A percentile compares a stretch with the other conserved stretches of the same genome.
Conservation (phyloP, 2,329 filamentous ascomycete species). For the Trichoderma aggressivum region DNA sequence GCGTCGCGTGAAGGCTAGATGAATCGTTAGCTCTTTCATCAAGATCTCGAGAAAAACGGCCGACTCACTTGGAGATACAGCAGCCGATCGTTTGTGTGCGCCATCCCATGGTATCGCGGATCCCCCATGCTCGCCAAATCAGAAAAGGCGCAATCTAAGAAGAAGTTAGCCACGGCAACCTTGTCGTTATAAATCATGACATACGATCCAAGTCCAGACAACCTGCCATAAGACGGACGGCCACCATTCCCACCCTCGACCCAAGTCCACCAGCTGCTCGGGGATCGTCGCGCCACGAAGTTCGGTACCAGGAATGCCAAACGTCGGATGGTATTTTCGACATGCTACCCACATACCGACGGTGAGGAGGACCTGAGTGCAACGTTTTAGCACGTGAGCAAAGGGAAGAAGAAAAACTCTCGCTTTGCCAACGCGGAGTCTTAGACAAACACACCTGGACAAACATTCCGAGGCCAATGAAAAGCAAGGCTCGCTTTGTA, state of each 20-base stretch:
- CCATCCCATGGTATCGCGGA: conserved; percentile 57
- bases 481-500: conserved; percentile 39
- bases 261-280: conserved; percentile 41
- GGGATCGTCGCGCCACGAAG: conserved; percentile 33
- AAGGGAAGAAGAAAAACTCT: neutral
- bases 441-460: conserved; percentile 41
- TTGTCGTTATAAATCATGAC: conserved; percentile 10
- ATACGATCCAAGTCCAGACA: conserved; percentile 50
- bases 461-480: conserved; percentile 47
- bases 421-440: neutral
- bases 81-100: conserved; percentile 49
- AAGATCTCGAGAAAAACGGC: rapidly evolving
- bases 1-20: conserved; percentile 56
- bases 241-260: conserved; percentile 59
- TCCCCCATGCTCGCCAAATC: conserved; percentile 50
- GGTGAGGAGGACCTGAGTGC: conserved; percentile 47
- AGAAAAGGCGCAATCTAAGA: conserved; percentile 45
- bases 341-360: conserved; percentile 55
- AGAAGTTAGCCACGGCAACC: neutral
- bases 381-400: conserved; percentile 7
- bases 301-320: conserved; percentile 41
- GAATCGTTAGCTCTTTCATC: neutral
- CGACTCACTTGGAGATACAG: conserved; percentile 31
- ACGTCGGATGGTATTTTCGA: conserved; percentile 54
- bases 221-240: conserved; percentile 54